These are phyloP conservation scores for Trichophyton rubrum DNA, from an alignment of 2,329 filamentous ascomycete genomes.

Conservation along the genomic window DNA sequence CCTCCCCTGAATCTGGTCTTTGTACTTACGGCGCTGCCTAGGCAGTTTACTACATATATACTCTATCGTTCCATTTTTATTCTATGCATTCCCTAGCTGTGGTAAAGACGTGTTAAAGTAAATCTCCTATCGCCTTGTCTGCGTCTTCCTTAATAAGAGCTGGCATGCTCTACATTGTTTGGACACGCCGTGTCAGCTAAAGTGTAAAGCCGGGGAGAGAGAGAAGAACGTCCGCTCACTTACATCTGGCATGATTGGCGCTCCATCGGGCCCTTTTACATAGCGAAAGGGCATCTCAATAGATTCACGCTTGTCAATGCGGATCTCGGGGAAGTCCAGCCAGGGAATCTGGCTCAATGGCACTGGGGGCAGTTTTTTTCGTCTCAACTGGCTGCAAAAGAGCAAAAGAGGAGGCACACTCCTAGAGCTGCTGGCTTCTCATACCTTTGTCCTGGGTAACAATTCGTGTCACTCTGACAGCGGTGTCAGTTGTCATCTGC, in stretches of 20 bases:
- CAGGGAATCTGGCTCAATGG: conserved; percentile 68
- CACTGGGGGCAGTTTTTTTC: conserved; percentile 39
- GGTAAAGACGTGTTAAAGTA: conserved; percentile 44
- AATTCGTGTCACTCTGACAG: conserved; percentile 81
- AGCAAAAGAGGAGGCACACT: not conserved
- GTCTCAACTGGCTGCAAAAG: not conserved
- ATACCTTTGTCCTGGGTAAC: conserved; percentile 73
- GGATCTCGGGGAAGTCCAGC: conserved; percentile 77
- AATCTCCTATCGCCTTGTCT: conserved; percentile 78
- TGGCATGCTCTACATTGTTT: conserved; percentile 62
- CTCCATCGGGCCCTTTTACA: conserved; percentile 59
- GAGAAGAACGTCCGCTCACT: conserved; percentile 19
- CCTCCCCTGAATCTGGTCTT: too few species aligned
- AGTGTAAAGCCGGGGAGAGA: conserved; percentile 2
- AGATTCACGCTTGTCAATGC: conserved; percentile 81
- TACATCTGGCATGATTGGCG: conserved; percentile 86
- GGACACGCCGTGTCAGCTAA: not conserved
- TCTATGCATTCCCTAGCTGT: too few species aligned
- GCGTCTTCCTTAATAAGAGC: conserved; percentile 88
- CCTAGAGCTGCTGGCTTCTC: conserved; percentile 14
- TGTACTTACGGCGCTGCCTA: too few species aligned
- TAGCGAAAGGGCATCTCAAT: conserved; percentile 98
- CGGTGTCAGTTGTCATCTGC: conserved; percentile 98
- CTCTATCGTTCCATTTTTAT: too few species aligned
- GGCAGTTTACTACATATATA: not conserved